Conservation (phyloP, 352 stramenopile genomes). For the Phytophthora agathidicida region DNA sequence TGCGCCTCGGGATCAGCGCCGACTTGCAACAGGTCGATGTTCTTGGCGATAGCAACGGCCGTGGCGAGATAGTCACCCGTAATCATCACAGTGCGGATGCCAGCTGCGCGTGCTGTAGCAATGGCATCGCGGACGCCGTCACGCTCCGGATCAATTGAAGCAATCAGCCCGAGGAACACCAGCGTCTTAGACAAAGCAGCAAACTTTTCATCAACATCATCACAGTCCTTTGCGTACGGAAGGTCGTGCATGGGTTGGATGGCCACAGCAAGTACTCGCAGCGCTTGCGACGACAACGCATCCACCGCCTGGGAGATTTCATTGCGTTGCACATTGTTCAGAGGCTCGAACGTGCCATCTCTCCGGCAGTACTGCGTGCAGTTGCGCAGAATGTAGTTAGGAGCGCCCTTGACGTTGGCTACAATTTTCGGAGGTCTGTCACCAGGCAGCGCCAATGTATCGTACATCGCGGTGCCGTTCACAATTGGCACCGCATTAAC, state of each 20-base stretch:
- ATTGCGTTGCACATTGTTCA: constrained; percentile 51
- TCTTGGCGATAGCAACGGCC: constrained; percentile 92
- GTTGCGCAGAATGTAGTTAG: constrained; percentile 76
- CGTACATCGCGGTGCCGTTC: constrained; percentile 41
- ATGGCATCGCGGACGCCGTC: constrained; percentile 70
- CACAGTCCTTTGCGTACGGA: constrained; percentile 46
- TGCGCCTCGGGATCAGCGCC: constrained; percentile 59
- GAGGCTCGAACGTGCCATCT: constrained; percentile 51
- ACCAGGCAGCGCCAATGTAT: constrained; percentile 40
- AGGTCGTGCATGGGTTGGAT: constrained; percentile 70
- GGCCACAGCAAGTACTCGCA: constrained; percentile 91
- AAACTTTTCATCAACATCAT: constrained; percentile 80
- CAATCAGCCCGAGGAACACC: constrained; percentile 93
- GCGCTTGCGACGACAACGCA: constrained; percentile 69
- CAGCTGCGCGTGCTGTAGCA: constrained; percentile 38
- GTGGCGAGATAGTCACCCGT: constrained; percentile 96
- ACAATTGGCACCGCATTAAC: constrained; percentile 55
- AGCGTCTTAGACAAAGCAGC: constrained; percentile 68
- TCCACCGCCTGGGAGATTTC: constrained; percentile 68
- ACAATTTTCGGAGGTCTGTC: constrained; percentile 50
- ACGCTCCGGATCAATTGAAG: constrained; percentile 88
- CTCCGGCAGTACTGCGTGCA: constrained; percentile 60
- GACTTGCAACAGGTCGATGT: constrained; percentile 92
- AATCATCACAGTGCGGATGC: constrained; percentile 91
- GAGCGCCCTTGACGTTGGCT: constrained; percentile 68